Base-by-base conservation (phyloP, 345 rosid genomes). In the Limnanthes douglasii region DNA sequence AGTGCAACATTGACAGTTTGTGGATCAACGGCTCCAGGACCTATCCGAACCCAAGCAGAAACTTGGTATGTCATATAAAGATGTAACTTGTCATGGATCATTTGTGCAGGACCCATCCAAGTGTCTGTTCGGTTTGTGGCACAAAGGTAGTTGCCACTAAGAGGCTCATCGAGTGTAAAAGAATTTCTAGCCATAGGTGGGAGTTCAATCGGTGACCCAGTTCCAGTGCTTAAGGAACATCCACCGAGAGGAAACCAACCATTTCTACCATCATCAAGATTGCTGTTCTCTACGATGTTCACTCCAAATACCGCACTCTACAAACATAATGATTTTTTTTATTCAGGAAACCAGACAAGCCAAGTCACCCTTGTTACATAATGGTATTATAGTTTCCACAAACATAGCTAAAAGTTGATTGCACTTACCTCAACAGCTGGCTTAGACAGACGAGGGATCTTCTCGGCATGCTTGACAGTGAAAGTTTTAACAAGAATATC, bases 51-150 rank as follows among this genome's bases (percentile, higher is more conserved):
- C 95, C 97, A 86, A 6, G 93, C 95, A 14, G 95, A 70, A 15
- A 82, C 65, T 59, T 86, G 93, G 59, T 78, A 86, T 21, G 95
- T 78, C 61, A 86, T 45, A 48, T 64, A 73, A 41, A 71, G 78
- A 53, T 75, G 60, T 47, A 86, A 18, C 56, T 64, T 78, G 15
- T 76, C 78, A 0, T 73, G 63, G 64, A 86, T 78, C 39, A 82
- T 64, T 57, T 86, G 97, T 22, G 95, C 94, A n/a, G 97, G 95
- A 29, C 95, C 97, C 93, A 86, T 82, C 97, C 95, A 86, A 41
- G 60, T 73, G 48, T 78, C 80, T 0, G 93, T 69, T 15, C 97
- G 72, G 19, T 71, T 76, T 7, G 83, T 71, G n/a, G 68, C 93
- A 7, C 51, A 59, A 34, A 86, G 69, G 63, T 60, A 75, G 33